These are phyloP conservation scores for Rhizopus sp. DNA, from an alignment of 371 early-diverging fungal species.

Conservation along the genomic window DNA sequence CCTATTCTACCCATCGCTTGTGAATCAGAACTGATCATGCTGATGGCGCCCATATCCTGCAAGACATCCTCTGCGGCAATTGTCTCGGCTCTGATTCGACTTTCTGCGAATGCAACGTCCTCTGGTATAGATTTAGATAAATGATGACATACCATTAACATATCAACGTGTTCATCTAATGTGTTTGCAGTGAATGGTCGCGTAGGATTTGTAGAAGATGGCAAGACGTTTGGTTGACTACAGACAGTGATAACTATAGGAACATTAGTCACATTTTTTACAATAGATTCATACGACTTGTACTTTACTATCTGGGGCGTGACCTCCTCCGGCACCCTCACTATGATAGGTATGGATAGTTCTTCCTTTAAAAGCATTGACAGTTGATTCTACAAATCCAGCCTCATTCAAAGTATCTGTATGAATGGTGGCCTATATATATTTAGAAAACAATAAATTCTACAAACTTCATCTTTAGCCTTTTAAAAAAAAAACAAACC, in stretches of 20 bases:
- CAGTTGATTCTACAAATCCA: slow-evolving; percentile 90
- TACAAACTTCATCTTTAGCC: not conserved
- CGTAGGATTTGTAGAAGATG: slow-evolving; percentile 94
- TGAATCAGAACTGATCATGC: slow-evolving; percentile 87
- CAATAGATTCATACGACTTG: not conserved
- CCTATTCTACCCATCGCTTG: slow-evolving; percentile 96
- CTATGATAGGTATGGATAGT: slow-evolving; percentile 94
- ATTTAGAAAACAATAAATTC: not conserved
- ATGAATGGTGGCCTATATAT: slow-evolving; percentile 74
- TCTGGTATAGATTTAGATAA: slow-evolving; percentile 89
- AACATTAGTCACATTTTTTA: not conserved
- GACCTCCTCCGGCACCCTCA: slow-evolving; percentile 97
- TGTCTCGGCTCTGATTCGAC: slow-evolving; percentile 92
- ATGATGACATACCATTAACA: slow-evolving; percentile 98
- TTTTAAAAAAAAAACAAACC: slow-evolving; percentile 6
- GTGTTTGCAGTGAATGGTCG: slow-evolving; percentile 91
- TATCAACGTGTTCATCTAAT: slow-evolving; percentile 94
- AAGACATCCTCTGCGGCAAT: slow-evolving; percentile 94
- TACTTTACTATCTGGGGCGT: slow-evolving; percentile 78
- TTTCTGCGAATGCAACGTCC: slow-evolving; percentile 95
- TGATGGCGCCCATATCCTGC: slow-evolving; percentile 91
- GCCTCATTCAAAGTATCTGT: slow-evolving; percentile 95
- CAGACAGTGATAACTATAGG: slow-evolving; percentile 75
- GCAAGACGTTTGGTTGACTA: slow-evolving; percentile 81
- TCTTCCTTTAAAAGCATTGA: slow-evolving; percentile 85